Evolutionary conservation across 140 eudicot species (phyloP).

Genomic region (Cichorium intybus): DNA sequence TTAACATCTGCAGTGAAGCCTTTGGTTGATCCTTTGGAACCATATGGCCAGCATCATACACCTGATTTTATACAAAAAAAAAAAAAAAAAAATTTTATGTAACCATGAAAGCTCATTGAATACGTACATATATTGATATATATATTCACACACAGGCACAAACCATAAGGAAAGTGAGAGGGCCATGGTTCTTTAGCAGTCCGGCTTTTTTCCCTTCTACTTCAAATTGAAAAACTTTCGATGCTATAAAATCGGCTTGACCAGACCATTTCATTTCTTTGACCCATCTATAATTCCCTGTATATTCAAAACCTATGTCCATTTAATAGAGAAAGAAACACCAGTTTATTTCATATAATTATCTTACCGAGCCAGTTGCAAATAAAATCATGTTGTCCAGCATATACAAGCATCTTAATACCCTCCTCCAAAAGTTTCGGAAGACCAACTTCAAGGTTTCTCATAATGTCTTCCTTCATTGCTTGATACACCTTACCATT

Average conservation of each 20-base stretch:
- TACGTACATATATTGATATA: not conserved
- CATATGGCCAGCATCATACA: conserved; percentile 79
- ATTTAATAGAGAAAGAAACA: conserved; percentile 13
- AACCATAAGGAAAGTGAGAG: conserved; percentile 68
- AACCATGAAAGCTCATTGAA: not conserved
- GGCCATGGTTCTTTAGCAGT: conserved; percentile 46
- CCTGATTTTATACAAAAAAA: conserved; percentile 32
- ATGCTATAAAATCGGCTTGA: conserved; percentile 36
- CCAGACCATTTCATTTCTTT: conserved; percentile 76
- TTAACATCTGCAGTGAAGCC: conserved; percentile 73
- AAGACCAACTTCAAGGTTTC: conserved; percentile 67
- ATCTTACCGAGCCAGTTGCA: conserved; percentile 79
- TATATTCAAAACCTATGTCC: not conserved
- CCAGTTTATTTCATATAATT: not conserved
- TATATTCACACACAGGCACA: not conserved
- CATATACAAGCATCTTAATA: conserved; percentile 57
- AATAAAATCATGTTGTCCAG: conserved; percentile 66
- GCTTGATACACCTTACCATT: conserved; percentile 46
- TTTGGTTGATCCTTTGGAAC: conserved; percentile 89
- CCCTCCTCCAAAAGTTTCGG: conserved; percentile 62
- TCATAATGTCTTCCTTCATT: conserved; percentile 60
- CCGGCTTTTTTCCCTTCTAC: conserved; percentile 61
- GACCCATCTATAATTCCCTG: conserved; percentile 82
- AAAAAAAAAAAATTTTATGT: not conserved
- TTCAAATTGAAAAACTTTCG: conserved; percentile 29